These are phyloP conservation scores for Breviolum minutum DNA, from an alignment of 73 alveolate species.

Conservation along the genomic window DNA sequence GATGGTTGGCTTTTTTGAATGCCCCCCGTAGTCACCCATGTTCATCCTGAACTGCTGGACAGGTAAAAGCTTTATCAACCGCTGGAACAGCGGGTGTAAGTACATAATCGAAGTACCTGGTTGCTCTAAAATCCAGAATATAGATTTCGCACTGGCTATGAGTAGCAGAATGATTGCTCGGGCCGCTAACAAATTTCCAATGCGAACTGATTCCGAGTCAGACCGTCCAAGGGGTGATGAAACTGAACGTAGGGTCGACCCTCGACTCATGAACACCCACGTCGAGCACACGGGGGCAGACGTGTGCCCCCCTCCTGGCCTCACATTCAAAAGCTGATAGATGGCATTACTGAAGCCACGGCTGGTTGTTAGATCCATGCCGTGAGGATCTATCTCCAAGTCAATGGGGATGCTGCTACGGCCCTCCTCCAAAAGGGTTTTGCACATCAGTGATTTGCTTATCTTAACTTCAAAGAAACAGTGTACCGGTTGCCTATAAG, in stretches of 20 bases:
- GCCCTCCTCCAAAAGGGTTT: no score
- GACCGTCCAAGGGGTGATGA: background rate
- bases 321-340: background rate
- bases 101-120: background rate
- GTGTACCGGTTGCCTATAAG: no score
- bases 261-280: background rate
- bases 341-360: background rate
- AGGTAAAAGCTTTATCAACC: background rate
- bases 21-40: background rate
- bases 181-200: background rate
- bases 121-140: background rate
- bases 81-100: background rate
- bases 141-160: background rate
- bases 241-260: background rate
- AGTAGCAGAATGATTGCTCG: background rate
- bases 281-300: background rate
- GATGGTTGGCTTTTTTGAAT: background rate
- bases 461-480: no score
- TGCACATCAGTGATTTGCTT: no score
- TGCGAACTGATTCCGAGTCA: background rate
- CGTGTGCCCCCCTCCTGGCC: background rate
- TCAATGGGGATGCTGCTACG: background rate
- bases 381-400: background rate
- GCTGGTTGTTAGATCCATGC: background rate
- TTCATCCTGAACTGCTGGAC: background rate